Percentiles rank a stretch among this genome's conserved stretches.
phyloP scores from a whole-genome alignment of 352 stramenopile species.

The Globisporangium viniferum region DNA sequence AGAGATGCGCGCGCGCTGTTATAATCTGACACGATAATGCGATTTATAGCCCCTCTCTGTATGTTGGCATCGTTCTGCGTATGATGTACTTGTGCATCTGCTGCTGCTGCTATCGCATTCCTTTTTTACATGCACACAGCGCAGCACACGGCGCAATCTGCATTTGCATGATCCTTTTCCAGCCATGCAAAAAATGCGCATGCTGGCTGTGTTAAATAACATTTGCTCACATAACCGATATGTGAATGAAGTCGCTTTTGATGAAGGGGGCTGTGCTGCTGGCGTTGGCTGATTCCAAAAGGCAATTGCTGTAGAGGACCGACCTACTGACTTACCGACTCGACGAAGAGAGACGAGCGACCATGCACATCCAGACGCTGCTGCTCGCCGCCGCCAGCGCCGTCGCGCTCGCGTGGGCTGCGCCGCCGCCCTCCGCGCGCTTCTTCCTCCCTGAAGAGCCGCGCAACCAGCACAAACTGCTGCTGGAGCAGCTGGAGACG shows the following conservation, averaged over 20 bases:
- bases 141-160: too few species aligned
- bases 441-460: slow-evolving; percentile 53
- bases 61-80: neutral
- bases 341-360: neutral
- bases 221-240: neutral
- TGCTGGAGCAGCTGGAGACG: slow-evolving; percentile 46
- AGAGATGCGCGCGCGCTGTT: neutral
- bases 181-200: slow-evolving; percentile 3
- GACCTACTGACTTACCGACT: neutral
- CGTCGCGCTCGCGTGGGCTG: neutral
- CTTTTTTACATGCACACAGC: neutral
- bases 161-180: slow-evolving; percentile 3
- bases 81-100: neutral
- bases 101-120: neutral
- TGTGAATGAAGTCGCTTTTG: neutral
- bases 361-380: slow-evolving; percentile 2
- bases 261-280: neutral
- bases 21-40: slow-evolving; percentile 10
- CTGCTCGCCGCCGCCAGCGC: slow-evolving; percentile 1
- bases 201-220: neutral
- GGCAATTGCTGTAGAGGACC: neutral
- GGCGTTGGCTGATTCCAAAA: neutral
- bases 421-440: slow-evolving; percentile 16
- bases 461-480: slow-evolving; percentile 32
- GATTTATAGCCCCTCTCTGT: slow-evolving; percentile 2